Base-by-base conservation (phyloP, 2,329 filamentous ascomycete genomes). In the Epichloe gansuensis region DNA sequence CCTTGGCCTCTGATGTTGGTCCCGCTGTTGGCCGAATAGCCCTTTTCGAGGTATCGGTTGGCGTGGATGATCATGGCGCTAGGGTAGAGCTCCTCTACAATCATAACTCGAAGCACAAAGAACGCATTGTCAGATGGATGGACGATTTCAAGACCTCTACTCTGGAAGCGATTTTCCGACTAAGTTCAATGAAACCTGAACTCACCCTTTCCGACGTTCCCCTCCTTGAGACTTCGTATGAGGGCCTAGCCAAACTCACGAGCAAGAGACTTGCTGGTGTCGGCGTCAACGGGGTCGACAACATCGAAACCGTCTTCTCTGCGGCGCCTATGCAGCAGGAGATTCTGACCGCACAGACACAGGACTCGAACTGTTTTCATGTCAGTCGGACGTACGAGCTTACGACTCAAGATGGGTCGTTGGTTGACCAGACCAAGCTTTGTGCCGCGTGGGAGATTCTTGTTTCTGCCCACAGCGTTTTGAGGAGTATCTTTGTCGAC, bases 401-500 rank as follows among this genome's bases (percentile, higher is more conserved):
- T 6, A 64, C 65, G 3, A 67, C 68, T 0, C 60, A 62, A 0
- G 64, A 65, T 9, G 69, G 67, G 3, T 61, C 62, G 3, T 54
- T 64, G 2, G 63, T 75, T 5, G 73, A 77, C 42, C 66, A 69
- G 8, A 63, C 66, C 0, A 68, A 67, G 9, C 66, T 78, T 5
- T 77, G 74, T 55, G 63, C 65, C 25, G 74, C 74, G 0, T 79
- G 76, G 76, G 67, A 74, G 52, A 67, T 68, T 35, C 70, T 77
- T 0, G 70, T 73, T 0, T 61, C 67, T n/a, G 66, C 66, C 47
- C 71, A 77, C 47, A 60, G 70, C 0, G 67, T 73, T 2, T 57
- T 79, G 41, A 62, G 75, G 41, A 78, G 75, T 3, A 65, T 78
- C 17, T 79, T 79, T 53, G 72, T 71, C 43, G 74, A 76, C 45